Evolutionary conservation across 139 green algal genomes (phyloP).

Genomic region (Asterochloris erici): DNA sequence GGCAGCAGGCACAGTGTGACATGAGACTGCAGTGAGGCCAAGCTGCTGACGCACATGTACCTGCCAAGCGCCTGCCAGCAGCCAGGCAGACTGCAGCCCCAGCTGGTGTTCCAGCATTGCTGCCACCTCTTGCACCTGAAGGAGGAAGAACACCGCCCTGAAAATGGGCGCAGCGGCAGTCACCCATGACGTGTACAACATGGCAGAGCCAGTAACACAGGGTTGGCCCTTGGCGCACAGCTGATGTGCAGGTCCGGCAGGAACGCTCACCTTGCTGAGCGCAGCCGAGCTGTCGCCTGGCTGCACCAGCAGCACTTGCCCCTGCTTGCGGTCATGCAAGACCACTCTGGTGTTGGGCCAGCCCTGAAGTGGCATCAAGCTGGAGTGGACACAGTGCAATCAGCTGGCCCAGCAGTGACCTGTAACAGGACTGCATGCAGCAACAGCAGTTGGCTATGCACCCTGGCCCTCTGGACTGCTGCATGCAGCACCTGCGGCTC

Average conservation of each 20-base stretch:
- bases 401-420: not conserved
- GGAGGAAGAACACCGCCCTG: not conserved
- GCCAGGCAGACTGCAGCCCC: conserved; percentile 37
- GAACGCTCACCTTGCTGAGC: conserved; percentile 20
- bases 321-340: not conserved
- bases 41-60: not conserved
- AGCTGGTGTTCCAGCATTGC: conserved; percentile 39
- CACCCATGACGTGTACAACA: not conserved
- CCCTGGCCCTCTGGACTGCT: not conserved
- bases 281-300: not conserved
- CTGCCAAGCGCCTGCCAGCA: conserved; percentile 22
- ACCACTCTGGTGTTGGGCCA: conserved; percentile 21
- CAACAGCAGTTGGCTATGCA: not conserved
- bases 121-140: conserved; percentile 36
- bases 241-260: not conserved
- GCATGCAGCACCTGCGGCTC: not conserved
- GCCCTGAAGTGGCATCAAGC: conserved; percentile 9
- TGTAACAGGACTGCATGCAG: not conserved
- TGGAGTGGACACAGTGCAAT: not conserved
- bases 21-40: not conserved
- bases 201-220: not conserved
- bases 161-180: not conserved
- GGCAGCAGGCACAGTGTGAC: not conserved
- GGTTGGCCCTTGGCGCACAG: not conserved
- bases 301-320: conserved; percentile 13